phyloP scores from a whole-genome alignment of 139 green algal species.

The Coelastrella sp. region DNA sequence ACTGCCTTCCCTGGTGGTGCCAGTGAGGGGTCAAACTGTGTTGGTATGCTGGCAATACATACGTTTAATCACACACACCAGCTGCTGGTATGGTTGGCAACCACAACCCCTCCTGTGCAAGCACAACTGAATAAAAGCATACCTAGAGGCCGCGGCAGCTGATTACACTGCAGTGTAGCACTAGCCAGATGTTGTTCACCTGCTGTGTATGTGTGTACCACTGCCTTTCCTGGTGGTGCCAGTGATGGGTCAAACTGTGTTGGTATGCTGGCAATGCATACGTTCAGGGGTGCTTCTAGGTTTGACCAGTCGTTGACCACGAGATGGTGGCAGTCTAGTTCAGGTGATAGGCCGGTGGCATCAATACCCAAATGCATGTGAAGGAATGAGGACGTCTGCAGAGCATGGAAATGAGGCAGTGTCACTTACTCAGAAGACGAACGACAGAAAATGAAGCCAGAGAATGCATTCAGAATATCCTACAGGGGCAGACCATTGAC shows the following conservation, averaged over 20 bases:
- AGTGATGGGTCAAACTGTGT: conserved; percentile 79
- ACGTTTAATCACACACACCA: no score
- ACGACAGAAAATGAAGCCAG: no score
- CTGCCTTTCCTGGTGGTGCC: conserved; percentile 73
- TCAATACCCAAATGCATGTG: conserved; percentile 95
- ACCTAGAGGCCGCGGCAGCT: background rate
- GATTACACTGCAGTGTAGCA: background rate
- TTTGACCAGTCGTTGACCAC: conserved; percentile 82
- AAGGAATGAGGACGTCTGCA: conserved; percentile 83
- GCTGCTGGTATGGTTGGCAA: no score
- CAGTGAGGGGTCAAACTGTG: conserved; percentile 78
- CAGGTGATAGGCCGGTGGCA: conserved; percentile 70
- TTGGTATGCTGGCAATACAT: conserved; percentile 83
- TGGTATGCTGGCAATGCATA: conserved; percentile 83
- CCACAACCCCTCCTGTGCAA: background rate
- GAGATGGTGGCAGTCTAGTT: conserved; percentile 90
- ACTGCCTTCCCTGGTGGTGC: conserved; percentile 74
- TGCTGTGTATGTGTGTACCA: conserved; percentile 69
- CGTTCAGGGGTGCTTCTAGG: conserved; percentile 70
- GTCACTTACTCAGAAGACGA: no score
- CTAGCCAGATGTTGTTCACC: no score
- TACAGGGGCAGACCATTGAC: no score
- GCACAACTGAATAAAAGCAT: background rate
- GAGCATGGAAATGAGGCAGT: background rate
- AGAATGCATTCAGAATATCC: no score